A percentile compares a stretch with the other conserved stretches of the same genome.
phyloP scores from a whole-genome alignment of 2,329 filamentous ascomycete genomes.

The Rachicladosporium sp. region DNA sequence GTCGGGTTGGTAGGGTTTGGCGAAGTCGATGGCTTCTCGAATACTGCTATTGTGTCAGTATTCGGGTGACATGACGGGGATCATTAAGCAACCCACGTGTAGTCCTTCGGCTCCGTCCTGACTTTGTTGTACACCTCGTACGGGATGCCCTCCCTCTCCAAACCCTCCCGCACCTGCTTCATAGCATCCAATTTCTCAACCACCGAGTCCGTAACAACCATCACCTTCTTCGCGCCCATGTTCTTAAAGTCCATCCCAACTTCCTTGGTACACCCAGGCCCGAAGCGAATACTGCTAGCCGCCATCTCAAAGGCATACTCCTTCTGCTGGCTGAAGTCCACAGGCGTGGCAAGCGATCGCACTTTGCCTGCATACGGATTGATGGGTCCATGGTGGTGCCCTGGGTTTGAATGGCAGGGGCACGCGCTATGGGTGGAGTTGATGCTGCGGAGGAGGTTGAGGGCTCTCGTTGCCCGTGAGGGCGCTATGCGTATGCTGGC shows the following conservation, averaged over 20 bases:
- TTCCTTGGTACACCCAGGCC: conserved; percentile 83
- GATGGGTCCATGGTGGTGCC: conserved; percentile 51
- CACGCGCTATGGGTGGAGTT: conserved; percentile 74
- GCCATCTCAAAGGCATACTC: conserved; percentile 99
- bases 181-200: conserved; percentile 77
- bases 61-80: background rate
- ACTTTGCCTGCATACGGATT: conserved; percentile 41
- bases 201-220: conserved; percentile 79
- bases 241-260: conserved; percentile 97
- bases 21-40: conserved; percentile 78
- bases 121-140: conserved; percentile 74
- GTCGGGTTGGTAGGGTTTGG: conserved; percentile 68
- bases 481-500: conserved; percentile 29
- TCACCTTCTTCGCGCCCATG: conserved; percentile 73
- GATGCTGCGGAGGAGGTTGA: conserved; percentile 71
- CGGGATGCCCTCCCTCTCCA: conserved; percentile 64
- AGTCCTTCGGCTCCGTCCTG: conserved; percentile 86
- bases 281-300: conserved; percentile 85
- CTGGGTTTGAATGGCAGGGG: conserved; percentile 85
- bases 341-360: conserved; percentile 58
- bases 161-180: conserved; percentile 71
- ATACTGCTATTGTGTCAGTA: conserved; percentile 41
- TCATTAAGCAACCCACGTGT: conserved; percentile 47
- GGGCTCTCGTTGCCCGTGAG: conserved; percentile 45
- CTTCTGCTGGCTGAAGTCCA: conserved; percentile 60